phyloP scores from a whole-genome alignment of 1,139 yeast species.

The Blastobotrys ciferrii region DNA sequence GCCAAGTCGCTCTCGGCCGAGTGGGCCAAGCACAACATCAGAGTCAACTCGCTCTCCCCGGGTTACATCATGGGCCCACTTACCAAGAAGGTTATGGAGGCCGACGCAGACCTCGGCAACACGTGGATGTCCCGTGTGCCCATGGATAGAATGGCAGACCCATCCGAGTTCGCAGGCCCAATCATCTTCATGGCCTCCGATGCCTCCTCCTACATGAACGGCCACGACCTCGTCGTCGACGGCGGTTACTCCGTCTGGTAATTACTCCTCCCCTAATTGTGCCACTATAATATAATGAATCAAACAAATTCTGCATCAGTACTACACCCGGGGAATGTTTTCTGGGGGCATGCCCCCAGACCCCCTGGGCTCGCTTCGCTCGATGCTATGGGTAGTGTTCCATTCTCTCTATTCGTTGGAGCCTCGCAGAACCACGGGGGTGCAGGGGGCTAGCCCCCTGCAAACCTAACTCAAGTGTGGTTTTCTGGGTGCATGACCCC shows the following conservation, averaged over 20 bases:
- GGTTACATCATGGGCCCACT: conserved; percentile 75
- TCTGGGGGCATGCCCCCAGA: background rate
- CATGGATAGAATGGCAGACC: conserved; percentile 74
- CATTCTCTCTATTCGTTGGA: no score
- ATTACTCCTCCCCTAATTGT: background rate
- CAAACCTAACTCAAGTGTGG: no score
- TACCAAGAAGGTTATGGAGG: conserved; percentile 55
- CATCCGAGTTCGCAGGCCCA: conserved; percentile 77
- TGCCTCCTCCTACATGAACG: conserved; percentile 81
- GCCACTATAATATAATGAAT: background rate
- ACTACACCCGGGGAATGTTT: no score
- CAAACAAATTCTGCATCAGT: no score
- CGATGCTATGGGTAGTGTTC: no score
- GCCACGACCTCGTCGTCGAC: conserved; percentile 74
- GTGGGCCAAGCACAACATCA: conserved; percentile 75
- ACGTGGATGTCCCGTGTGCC: conserved; percentile 70
- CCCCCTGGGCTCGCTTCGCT: no score
- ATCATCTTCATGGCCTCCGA: conserved; percentile 67
- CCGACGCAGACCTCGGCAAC: conserved; percentile 49
- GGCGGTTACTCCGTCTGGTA: conserved; percentile 74
- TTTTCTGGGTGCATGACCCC: no score
- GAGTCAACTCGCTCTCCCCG: conserved; percentile 78
- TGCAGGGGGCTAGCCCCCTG: no score
- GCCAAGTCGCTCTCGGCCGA: conserved; percentile 77
- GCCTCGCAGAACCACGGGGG: no score